Percentiles rank a stretch among this genome's conserved stretches.
phyloP scores from a whole-genome alignment of 2,329 filamentous ascomycete genomes.

The Pseudogymnoascus sp. region DNA sequence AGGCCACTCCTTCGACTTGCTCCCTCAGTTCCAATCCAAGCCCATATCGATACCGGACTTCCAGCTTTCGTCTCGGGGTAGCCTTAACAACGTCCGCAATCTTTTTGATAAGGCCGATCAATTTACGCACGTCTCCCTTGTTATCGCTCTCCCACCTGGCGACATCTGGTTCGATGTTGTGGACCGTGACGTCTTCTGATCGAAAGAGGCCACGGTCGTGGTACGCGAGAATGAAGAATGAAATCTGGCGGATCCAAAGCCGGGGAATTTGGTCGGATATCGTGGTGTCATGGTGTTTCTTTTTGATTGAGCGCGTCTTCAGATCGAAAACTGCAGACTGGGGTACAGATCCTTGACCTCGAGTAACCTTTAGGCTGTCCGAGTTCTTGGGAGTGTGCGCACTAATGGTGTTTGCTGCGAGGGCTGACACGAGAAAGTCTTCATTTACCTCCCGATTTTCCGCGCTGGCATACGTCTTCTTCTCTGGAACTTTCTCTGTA shows the following conservation, averaged over 20 bases:
- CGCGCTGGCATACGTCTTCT: too few species aligned
- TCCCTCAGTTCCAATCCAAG: constrained; percentile 33
- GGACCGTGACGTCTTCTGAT: constrained; percentile 30
- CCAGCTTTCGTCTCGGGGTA: constrained; percentile 21
- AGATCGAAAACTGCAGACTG: constrained; percentile 45
- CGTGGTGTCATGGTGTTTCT: constrained; percentile 20
- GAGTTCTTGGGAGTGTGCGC: too few species aligned
- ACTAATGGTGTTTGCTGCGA: too few species aligned
- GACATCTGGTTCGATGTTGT: constrained; percentile 32
- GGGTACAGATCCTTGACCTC: constrained; percentile 19
- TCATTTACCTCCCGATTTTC: too few species aligned
- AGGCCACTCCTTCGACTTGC: constrained; percentile 25
- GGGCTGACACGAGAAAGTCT: too few species aligned
- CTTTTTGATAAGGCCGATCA: constrained; percentile 22
- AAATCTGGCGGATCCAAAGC: constrained; percentile 46
- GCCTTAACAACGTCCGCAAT: constrained; percentile 24
- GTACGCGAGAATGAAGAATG: constrained; percentile 46
- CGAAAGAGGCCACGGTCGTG: constrained; percentile 40
- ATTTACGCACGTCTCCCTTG: constrained; percentile 15
- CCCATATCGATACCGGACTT: constrained; percentile 25
- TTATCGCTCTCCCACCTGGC: constrained; percentile 39
- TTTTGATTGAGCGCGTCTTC: background rate
- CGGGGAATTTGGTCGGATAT: constrained; percentile 34
- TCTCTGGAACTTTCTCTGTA: too few species aligned
- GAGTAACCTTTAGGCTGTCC: too few species aligned